phyloP scores from a whole-genome alignment of 208 protist species.

The Leishmania braziliensis region DNA sequence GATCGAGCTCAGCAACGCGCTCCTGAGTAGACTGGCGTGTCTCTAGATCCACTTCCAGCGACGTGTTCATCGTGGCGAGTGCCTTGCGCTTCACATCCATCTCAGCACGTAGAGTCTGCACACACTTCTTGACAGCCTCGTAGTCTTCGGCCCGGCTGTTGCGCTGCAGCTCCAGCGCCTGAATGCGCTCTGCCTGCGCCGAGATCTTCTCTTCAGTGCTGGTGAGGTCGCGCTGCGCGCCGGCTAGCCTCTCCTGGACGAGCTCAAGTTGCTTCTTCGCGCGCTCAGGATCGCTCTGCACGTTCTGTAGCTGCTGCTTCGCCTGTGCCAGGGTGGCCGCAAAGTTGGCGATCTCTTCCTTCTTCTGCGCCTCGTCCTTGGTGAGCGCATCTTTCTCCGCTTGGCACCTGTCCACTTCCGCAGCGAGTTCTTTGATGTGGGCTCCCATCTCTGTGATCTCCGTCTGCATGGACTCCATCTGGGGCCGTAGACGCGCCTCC shows the following conservation, averaged over 20 bases:
- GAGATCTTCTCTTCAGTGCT: constrained; percentile 71
- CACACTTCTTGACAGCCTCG: constrained; percentile 56
- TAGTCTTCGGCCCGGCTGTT: constrained; percentile 68
- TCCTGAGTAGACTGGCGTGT: constrained; percentile 72
- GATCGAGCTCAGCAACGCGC: constrained; percentile 69
- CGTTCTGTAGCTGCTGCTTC: constrained; percentile 70
- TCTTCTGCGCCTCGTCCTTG: constrained; percentile 59
- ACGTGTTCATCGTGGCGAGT: constrained; percentile 85
- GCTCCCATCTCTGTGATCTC: constrained; percentile 78
- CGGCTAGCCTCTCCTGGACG: constrained; percentile 62
- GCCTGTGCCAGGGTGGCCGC: constrained; percentile 62
- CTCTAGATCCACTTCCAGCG: constrained; percentile 80
- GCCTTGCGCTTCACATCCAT: constrained; percentile 86
- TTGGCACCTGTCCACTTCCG: constrained; percentile 44
- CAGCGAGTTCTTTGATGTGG: constrained; percentile 73
- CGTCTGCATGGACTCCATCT: constrained; percentile 73
- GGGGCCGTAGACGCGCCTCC: constrained; percentile 83
- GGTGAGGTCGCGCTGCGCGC: constrained; percentile 67
- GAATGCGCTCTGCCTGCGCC: constrained; percentile 60
- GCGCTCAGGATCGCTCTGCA: constrained; percentile 83
- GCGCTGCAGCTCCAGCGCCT: constrained; percentile 80
- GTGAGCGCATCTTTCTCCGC: constrained; percentile 46
- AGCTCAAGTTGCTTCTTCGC: constrained; percentile 78
- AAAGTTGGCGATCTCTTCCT: constrained; percentile 60
- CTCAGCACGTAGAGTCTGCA: constrained; percentile 68